These are phyloP conservation scores for Panicum virgatum DNA, from an alignment of 202 grass and related monocot species.

Conservation along the genomic window DNA sequence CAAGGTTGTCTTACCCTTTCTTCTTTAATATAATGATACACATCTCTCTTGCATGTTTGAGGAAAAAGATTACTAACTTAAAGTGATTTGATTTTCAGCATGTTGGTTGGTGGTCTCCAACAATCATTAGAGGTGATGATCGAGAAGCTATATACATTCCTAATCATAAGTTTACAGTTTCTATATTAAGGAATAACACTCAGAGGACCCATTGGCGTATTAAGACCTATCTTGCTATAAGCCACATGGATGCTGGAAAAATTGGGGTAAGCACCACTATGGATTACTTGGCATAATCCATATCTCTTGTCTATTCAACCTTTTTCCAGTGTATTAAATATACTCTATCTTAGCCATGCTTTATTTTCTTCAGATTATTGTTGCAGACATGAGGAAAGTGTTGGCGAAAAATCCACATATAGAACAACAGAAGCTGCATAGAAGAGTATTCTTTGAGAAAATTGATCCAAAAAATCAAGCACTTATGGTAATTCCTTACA, in stretches of 20 bases:
- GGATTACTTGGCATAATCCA: constrained; percentile 3
- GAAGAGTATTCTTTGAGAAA: constrained; percentile 96
- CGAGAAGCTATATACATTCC: constrained; percentile 97
- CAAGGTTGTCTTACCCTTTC: too few relatives aligned
- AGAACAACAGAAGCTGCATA: constrained; percentile 90
- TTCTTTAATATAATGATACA: too few relatives aligned
- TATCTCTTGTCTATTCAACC: neutral
- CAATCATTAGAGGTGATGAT: constrained; percentile 94
- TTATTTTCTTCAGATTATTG: constrained; percentile 62
- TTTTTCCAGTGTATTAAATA: constrained; percentile 17
- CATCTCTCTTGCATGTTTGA: too few relatives aligned
- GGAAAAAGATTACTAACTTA: neutral
- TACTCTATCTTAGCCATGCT: constrained; percentile 13
- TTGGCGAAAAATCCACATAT: constrained; percentile 90
- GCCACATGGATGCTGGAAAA: constrained; percentile 97
- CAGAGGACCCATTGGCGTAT: constrained; percentile 96
- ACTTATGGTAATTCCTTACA: constrained; percentile 70
- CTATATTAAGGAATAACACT: constrained; percentile 87
- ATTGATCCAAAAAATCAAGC: constrained; percentile 96
- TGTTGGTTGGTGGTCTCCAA: constrained; percentile 97
- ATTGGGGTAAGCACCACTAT: constrained; percentile 67
- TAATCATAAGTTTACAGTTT: constrained; percentile 98
- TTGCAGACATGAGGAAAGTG: constrained; percentile 99
- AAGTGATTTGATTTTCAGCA: constrained; percentile 65
- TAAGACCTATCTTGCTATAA: constrained; percentile 96